Evolutionary conservation across 768 basidiomycete species (phyloP), one percentile per base, ranked within the genome.

Genomic region (Kwoniella mangroviensis): DNA sequence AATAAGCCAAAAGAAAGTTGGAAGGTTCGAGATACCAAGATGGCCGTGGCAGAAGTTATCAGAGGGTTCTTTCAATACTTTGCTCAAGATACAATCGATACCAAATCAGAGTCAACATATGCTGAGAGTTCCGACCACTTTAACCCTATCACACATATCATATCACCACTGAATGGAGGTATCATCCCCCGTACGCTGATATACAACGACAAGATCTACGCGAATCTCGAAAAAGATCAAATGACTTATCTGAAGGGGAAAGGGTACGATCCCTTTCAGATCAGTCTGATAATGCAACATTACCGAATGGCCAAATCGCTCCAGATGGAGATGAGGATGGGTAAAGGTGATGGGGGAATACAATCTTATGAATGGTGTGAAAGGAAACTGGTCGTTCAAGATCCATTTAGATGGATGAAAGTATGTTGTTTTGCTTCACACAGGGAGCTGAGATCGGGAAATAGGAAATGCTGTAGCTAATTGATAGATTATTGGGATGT

Each of bases 341-440:
- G 42, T 13, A 60, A 60, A 42, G 34, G 58, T 22, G 22, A 60
- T 60, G 2, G 19, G 41, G 58, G 58, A 7, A 0, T 42, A n/a
- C 58, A 60, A n/a, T 19, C 58, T 4, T n/a, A 41, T 22, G n/a
- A 21, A n/a, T 60, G 58, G 58, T 10, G 2, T 12, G 22, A 42
- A 12, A 26, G 40, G 12, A 42, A 21, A 12, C 22, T 60, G n/a
- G 41, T 60, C 11, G 21, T 60, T 60, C 58, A 60, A 42, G 58
- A 60, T 60, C 58, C 58, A n/a, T 43, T 60, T 12, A 60, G 19
- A 45, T 60, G 58, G 58, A 4, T 9, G 4, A 60, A 60, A n/a
- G 58, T 43, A n/a, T 15, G 41, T 60, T 40, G 22, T 28, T 6
- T 17, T 26, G 10, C 13, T 19, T 54, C 19, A 49, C 13, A 49